Conservation (phyloP, 441 rosid genomes). For the Adansonia rubrostipa region DNA sequence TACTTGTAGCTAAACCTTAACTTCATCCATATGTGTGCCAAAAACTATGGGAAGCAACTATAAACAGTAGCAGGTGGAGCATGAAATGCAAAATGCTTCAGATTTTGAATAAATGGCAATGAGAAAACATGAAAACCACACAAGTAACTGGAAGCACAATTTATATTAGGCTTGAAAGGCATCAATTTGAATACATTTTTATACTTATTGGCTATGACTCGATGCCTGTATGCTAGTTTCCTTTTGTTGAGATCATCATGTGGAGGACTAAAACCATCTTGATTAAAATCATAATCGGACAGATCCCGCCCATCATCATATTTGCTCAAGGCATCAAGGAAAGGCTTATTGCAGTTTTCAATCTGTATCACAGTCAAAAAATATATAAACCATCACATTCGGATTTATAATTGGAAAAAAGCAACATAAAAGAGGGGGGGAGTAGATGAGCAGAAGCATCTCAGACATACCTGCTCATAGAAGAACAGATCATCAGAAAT, state of each 20-base stretch:
- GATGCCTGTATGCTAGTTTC: slow-evolving; percentile 79
- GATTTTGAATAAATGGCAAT: neutral
- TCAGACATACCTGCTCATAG: slow-evolving; percentile 67
- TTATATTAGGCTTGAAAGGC: slow-evolving; percentile 15
- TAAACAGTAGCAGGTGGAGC: neutral
- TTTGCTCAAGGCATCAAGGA: slow-evolving; percentile 61
- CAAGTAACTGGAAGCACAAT: neutral
- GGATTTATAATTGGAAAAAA: neutral
- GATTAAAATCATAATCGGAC: slow-evolving; percentile 60
- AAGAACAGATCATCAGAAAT: slow-evolving; percentile 74
- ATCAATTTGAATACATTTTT: slow-evolving; percentile 52
- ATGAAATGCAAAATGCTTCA: neutral
- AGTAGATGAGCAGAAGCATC: neutral
- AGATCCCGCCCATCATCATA: slow-evolving; percentile 79
- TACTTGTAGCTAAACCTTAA: neutral
- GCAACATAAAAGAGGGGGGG: neutral
- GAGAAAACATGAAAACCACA: neutral
- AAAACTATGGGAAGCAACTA: slow-evolving; percentile 15
- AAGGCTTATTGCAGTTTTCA: slow-evolving; percentile 84
- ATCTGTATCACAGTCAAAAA: slow-evolving; percentile 48
- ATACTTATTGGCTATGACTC: slow-evolving; percentile 58
- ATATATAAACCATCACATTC: neutral
- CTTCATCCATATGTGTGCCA: neutral
- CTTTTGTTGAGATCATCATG: slow-evolving; percentile 61
- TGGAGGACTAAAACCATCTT: slow-evolving; percentile 66